Evolutionary conservation across 345 rosid species (phyloP), one percentile per base, ranked within the genome.

Genomic region (Linum lewisii): DNA sequence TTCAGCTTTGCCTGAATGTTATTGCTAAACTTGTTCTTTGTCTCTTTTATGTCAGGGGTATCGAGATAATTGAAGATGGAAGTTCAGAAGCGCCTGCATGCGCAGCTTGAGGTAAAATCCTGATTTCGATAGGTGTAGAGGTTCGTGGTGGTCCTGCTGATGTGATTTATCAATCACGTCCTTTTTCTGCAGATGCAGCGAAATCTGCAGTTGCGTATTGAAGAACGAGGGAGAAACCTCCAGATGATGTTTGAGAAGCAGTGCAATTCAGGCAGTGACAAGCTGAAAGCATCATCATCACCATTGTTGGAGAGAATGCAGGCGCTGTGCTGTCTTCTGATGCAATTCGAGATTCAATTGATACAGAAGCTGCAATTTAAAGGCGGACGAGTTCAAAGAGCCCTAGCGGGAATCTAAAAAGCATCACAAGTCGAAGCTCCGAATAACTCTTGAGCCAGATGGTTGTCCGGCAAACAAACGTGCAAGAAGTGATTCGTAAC

Each of bases 241-340:
- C 95, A 92, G 64, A 81, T 79, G 95, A 92, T 92, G 95, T 92
- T 92, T 57, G 95, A 88, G 88, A 85, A 84, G 79, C 98, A 91
- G 72, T 70, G 66, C 66, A 81, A 78, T 68, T 75, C 94, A 0
- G 88, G 84, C 61, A 58, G 66, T 20, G 71, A 75, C 70, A 78
- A 75, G 81, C 71, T 76, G 51, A 85, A 84, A 29, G 34, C 34
- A 73, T 70, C 73, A 60, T 61, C 93, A 14, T 70, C 92, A 38
- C 78, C 82, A 59, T 63, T 68, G 53, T 71, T 18, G 71, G 90
- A 72, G n/a, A n/a, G 62, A 76, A 84, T 63, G 62, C 66, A 29
- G 34, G 34, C 38, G 60, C 79, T n/a, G 57, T 65, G 55, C 38
- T 26, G 24, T 69, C 82, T 59, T 51, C 60, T 9, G 71, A 75